A percentile compares a stretch with the other conserved stretches of the same genome.
phyloP scores from a whole-genome alignment of 257 asterid genomes.

The Petunia secreta region DNA sequence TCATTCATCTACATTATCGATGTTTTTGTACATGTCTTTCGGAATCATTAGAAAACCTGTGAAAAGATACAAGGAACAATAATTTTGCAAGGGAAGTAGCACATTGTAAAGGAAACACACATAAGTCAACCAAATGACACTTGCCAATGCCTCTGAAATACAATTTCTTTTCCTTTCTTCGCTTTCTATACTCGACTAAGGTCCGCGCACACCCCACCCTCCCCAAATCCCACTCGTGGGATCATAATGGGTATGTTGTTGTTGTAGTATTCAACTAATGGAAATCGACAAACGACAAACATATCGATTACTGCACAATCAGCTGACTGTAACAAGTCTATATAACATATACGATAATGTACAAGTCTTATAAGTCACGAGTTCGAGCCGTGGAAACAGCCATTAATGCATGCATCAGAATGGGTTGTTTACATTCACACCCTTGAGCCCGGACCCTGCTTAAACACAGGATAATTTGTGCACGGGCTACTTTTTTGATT shows the following conservation, averaged over 20 bases:
- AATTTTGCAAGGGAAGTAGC: not conserved
- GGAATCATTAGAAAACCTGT: not conserved
- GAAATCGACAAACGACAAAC: not conserved
- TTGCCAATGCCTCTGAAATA: slow-evolving; percentile 7
- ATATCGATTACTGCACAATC: not conserved
- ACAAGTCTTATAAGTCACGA: not conserved
- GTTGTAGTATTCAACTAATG: not conserved
- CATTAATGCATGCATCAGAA: too few species aligned
- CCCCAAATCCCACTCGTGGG: too few species aligned
- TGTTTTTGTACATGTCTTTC: not conserved
- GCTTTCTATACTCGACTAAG: not conserved
- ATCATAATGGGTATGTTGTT: too few species aligned
- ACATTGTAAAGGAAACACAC: not conserved
- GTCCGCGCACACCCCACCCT: too few species aligned
- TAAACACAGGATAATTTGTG: too few species aligned
- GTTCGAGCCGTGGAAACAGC: too few species aligned
- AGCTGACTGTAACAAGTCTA: not conserved
- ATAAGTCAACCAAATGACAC: not conserved
- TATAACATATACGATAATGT: not conserved
- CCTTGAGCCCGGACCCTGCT: too few species aligned
- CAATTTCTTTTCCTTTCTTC: not conserved
- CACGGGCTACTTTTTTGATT: too few species aligned
- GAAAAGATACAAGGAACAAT: slow-evolving; percentile 1
- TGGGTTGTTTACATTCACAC: too few species aligned
- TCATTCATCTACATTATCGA: slow-evolving; percentile 5